Evolutionary conservation across 805 yeast genomes (phyloP).

Genomic region (Kodamaea lidongshanica): DNA sequence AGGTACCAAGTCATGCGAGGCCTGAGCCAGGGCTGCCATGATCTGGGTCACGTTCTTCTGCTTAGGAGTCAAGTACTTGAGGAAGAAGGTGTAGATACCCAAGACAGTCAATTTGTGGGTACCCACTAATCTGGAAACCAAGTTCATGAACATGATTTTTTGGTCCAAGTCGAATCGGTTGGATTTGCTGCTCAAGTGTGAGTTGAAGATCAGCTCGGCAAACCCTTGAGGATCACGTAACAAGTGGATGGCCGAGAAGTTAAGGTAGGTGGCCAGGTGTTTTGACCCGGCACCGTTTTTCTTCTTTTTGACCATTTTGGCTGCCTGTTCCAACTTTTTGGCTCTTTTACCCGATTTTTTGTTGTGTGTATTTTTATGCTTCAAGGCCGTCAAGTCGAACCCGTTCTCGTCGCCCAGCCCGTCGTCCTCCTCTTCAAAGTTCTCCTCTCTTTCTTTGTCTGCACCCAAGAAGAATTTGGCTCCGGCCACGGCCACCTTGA

Average conservation of each 20-base stretch:
- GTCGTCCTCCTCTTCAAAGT: slow-evolving; percentile 70
- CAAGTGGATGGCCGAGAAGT: slow-evolving; percentile 91
- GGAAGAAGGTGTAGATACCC: slow-evolving; percentile 82
- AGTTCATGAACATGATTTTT: slow-evolving; percentile 79
- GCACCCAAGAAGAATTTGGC: slow-evolving; percentile 90
- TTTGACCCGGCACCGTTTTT: slow-evolving; percentile 35
- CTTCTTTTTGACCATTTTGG: slow-evolving; percentile 63
- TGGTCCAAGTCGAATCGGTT: slow-evolving; percentile 80
- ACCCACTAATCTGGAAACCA: slow-evolving; percentile 85
- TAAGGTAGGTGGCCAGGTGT: slow-evolving; percentile 62
- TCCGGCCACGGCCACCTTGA: slow-evolving; percentile 84
- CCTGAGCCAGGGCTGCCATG: slow-evolving; percentile 96
- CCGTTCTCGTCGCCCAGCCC: slow-evolving; percentile 65
- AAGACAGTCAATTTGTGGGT: slow-evolving; percentile 87
- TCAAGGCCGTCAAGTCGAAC: slow-evolving; percentile 64
- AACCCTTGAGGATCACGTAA: slow-evolving; percentile 97
- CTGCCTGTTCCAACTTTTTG: slow-evolving; percentile 71
- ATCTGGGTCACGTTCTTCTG: slow-evolving; percentile 92
- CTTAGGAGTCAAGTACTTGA: slow-evolving; percentile 89
- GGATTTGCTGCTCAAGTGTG: slow-evolving; percentile 64
- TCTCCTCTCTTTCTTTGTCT: slow-evolving; percentile 87
- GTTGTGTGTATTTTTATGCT: slow-evolving; percentile 76
- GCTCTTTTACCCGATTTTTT: slow-evolving; percentile 77
- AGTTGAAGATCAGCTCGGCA: slow-evolving; percentile 75
- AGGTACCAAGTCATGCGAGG: slow-evolving; percentile 94